These are phyloP conservation scores for Strobilomyces confusus DNA, from an alignment of 768 basidiomycete genomes.

Conservation along the genomic window DNA sequence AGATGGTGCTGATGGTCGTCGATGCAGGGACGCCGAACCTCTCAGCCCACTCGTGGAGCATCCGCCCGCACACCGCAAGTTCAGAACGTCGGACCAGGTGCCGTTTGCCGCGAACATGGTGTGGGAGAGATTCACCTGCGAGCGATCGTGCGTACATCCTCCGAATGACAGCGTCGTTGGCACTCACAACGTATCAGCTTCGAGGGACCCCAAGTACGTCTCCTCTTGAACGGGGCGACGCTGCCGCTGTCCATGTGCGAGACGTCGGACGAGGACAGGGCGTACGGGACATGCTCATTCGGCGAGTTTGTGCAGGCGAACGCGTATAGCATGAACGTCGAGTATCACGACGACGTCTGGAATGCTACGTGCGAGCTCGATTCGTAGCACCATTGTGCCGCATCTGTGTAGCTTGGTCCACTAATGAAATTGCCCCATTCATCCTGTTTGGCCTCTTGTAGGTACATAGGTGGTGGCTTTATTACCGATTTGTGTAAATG, in stretches of 20 bases:
- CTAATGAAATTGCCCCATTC: too few relatives aligned
- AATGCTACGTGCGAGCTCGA: conserved; percentile 33
- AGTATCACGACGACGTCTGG: conserved; percentile 33
- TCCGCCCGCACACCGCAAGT: conserved; percentile 31
- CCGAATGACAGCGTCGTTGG: background rate
- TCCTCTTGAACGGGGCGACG: conserved; percentile 36
- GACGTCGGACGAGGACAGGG: conserved; percentile 22
- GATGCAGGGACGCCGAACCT: conserved; percentile 29
- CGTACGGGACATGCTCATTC: conserved; percentile 37
- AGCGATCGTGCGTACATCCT: conserved; percentile 24
- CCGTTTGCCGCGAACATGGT: conserved; percentile 44
- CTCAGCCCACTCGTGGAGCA: conserved; percentile 24
- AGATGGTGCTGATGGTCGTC: background rate
- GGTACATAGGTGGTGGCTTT: too few relatives aligned
- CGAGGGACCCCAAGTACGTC: conserved; percentile 37
- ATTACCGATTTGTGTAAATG: too few relatives aligned
- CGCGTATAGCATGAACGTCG: conserved; percentile 17
- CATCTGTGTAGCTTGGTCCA: too few relatives aligned
- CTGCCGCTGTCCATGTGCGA: too few relatives aligned
- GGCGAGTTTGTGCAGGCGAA: conserved; percentile 31
- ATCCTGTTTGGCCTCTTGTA: too few relatives aligned
- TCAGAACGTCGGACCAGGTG: conserved; percentile 34
- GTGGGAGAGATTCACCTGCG: conserved; percentile 42
- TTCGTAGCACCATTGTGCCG: background rate
- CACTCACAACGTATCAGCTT: conserved; percentile 21